Evolutionary conservation across 495 filamentous ascomycete species (phyloP).

Genomic region (Neurospora sp.): DNA sequence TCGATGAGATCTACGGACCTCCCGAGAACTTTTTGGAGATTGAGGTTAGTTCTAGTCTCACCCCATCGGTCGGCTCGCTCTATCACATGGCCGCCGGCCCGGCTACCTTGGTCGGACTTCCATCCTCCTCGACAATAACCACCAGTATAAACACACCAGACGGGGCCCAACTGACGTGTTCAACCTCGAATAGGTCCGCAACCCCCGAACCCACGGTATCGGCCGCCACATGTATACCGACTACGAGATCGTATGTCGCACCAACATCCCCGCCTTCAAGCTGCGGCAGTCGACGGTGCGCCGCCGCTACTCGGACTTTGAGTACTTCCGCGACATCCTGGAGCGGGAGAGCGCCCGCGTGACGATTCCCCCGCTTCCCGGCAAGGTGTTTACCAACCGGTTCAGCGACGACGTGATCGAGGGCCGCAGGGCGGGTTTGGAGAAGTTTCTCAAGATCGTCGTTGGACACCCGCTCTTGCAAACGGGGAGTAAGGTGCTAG

Average conservation of each 20-base stretch:
- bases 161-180: neutral
- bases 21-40: constrained; percentile 99
- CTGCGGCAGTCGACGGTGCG: constrained; percentile 72
- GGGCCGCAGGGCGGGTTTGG: constrained; percentile 80
- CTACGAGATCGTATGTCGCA: constrained; percentile 93
- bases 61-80: neutral
- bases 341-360: constrained; percentile 91
- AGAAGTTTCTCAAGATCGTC: constrained; percentile 95
- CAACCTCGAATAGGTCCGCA: constrained; percentile 57
- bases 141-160: neutral
- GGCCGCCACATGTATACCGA: constrained; percentile 96
- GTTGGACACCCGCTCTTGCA: constrained; percentile 93
- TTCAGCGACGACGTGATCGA: constrained; percentile 99
- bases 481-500: constrained; percentile 94
- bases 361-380: constrained; percentile 89
- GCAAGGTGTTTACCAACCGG: constrained; percentile 96
- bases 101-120: neutral
- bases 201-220: constrained; percentile 89
- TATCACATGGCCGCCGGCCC: neutral
- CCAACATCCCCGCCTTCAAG: constrained; percentile 98
- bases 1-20: constrained; percentile 97
- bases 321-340: constrained; percentile 96
- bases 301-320: constrained; percentile 92
- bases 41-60: constrained; percentile 50
- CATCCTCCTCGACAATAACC: neutral